These are phyloP conservation scores for Pseudonitzschia pungens DNA, from an alignment of 108 stramenopile species.

Conservation along the genomic window DNA sequence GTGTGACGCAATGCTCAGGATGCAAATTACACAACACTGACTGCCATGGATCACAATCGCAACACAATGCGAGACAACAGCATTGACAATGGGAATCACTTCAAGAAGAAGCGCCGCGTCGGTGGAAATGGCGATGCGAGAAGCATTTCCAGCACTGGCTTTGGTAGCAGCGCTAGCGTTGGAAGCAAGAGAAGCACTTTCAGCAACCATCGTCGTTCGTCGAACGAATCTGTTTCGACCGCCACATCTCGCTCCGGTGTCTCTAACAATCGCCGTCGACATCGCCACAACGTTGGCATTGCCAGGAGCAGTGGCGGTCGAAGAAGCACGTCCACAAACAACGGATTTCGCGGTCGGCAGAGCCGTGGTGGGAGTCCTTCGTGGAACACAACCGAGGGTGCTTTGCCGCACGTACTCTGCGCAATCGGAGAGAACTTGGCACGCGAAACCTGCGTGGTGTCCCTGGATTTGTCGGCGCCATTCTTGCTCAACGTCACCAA, in stretches of 20 bases:
- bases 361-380: not conserved
- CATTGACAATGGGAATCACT: not conserved
- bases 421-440: slow-evolving; percentile 88
- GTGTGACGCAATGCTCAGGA: too few species aligned
- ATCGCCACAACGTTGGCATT: slow-evolving; percentile 5
- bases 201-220: not conserved
- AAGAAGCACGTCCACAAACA: not conserved
- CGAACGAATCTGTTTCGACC: not conserved
- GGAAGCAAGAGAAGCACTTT: not conserved
- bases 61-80: not conserved
- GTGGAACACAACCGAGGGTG: not conserved
- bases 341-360: not conserved
- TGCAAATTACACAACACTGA: too few species aligned
- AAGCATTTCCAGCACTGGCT: not conserved
- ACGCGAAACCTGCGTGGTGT: slow-evolving; percentile 83
- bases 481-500: slow-evolving; percentile 70
- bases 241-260: slow-evolving; percentile 1
- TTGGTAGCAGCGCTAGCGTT: not conserved
- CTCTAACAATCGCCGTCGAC: not conserved
- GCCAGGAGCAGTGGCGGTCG: not conserved
- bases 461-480: slow-evolving; percentile 73
- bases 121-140: not conserved
- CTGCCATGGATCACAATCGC: not conserved
- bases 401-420: slow-evolving; percentile 55
- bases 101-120: not conserved